phyloP scores from a whole-genome alignment of 768 basidiomycete genomes.

The Hericium coralloides region DNA sequence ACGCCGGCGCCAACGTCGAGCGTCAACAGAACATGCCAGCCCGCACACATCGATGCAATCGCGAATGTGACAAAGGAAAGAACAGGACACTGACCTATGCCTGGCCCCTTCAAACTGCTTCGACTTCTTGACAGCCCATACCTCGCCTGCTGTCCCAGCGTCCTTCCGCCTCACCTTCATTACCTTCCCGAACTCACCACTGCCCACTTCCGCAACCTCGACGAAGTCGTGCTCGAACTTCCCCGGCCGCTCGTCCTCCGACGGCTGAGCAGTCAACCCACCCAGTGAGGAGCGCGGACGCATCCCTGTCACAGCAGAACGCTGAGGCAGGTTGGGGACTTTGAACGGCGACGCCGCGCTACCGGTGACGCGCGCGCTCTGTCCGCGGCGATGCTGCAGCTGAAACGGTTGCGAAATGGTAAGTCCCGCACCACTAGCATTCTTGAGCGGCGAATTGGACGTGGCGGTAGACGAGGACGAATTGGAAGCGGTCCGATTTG shows the following conservation, averaged over 20 bases:
- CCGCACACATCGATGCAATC: not conserved
- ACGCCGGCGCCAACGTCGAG: not conserved
- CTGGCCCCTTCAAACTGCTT: conserved; percentile 86
- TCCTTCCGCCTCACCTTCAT: conserved; percentile 73
- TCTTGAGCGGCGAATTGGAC: conserved; percentile 8
- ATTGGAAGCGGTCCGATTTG: conserved; percentile 45
- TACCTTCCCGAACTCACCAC: conserved; percentile 90
- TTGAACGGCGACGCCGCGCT: not conserved
- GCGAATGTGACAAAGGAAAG: not conserved
- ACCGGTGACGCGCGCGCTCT: not conserved
- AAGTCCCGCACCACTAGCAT: not conserved
- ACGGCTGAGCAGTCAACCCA: conserved; percentile 1
- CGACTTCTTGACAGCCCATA: conserved; percentile 91
- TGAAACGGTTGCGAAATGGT: not conserved
- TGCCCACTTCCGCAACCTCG: conserved; percentile 74
- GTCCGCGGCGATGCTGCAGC: conserved; percentile 1
- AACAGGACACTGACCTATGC: conserved; percentile 58
- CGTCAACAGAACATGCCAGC: not conserved
- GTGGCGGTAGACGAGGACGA: conserved; percentile 40
- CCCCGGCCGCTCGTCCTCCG: conserved; percentile 44
- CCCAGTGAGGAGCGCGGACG: conserved; percentile 15
- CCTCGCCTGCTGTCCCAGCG: conserved; percentile 25
- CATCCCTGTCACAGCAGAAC: conserved; percentile 12
- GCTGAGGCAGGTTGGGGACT: not conserved
- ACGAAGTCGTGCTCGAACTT: conserved; percentile 77